Base-by-base conservation (phyloP, 2,329 filamentous ascomycete genomes). In the Tetracladium maxilliforme region DNA sequence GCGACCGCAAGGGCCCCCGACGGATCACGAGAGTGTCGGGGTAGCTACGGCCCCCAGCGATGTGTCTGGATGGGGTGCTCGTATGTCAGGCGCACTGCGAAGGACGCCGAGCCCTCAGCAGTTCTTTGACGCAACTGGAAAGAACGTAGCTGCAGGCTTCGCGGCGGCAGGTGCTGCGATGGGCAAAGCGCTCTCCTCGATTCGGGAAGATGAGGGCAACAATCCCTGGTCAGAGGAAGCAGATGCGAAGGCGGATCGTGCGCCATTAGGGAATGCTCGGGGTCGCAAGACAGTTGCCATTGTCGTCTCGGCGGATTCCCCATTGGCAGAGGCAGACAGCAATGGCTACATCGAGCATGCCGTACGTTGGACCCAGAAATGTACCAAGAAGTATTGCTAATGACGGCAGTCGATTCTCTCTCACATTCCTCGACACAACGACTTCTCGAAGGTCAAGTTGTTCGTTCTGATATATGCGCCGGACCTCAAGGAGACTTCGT, bases 391-490 rank as follows among this genome's bases (percentile, higher is more conserved):
- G n/a, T n/a, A n/a, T 21, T 37, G 23, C 19, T 26, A 39, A 18
- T 15, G 19, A n/a, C 17, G 13, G 9, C 31, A 86, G 79, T 83
- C 79, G 15, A 80, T 95, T 37, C 64, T 95, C 29, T 92, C 86
- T 21, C 79, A 92, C 47, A 79, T 95, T 24, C 82, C 84, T 19
- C 69, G 74, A 33, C 69, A 78, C 31, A 72, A 76, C 36, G 73
- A 93, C 47, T 69, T 76, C 33, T 68, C 71, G 23, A 70, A 62
- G 33, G 70, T 76, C 35, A 80, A 81, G 44, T 62, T 94, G 14
- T 92, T 92, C 42, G 66, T 95, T 30, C 63, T 95, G 36, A 87
- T 95, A 43, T 93, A 93, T 50, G 73, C 82, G 4, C 87, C 87
- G 2, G 64, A 69, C 25, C 56, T 92, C 27, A 82, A 83, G 50